These are phyloP conservation scores for Penicillium manginii DNA, from an alignment of 495 filamentous ascomycete genomes.

Conservation along the genomic window DNA sequence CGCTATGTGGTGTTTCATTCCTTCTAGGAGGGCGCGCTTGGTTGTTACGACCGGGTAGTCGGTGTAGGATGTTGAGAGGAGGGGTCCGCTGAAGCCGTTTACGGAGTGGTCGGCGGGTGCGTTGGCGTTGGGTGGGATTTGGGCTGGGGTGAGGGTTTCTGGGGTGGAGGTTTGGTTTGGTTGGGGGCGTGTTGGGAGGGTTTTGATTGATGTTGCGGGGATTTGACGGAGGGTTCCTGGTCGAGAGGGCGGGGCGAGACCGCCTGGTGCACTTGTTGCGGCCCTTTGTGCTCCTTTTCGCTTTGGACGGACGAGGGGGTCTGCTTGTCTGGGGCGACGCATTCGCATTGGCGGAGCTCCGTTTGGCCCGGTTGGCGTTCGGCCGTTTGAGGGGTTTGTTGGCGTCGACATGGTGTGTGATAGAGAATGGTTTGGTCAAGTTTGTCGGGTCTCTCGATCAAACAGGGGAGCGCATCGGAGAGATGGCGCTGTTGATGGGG, in stretches of 20 bases:
- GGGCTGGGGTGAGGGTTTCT: too few relatives aligned
- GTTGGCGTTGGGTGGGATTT: conserved; percentile 19
- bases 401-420: conserved; percentile 37
- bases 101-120: conserved; percentile 45
- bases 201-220: conserved; percentile 19
- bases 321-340: conserved; percentile 56
- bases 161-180: conserved; percentile 7
- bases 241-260: conserved; percentile 4
- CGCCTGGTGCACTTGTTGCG: conserved; percentile 24
- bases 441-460: background rate
- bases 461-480: background rate
- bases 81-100: conserved; percentile 64
- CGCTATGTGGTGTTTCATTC: conserved; percentile 84
- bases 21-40: conserved; percentile 77
- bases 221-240: background rate
- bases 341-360: conserved; percentile 45
- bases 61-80: conserved; percentile 51
- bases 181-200: conserved; percentile 31
- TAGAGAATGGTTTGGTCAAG: background rate
- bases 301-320: conserved; percentile 72
- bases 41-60: conserved; percentile 81
- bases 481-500: background rate
- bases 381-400: conserved; percentile 35
- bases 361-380: conserved; percentile 36
- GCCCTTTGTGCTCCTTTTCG: conserved; percentile 43